Base-by-base conservation (phyloP, 139 green algal genomes). In the Spirogloea muscicola region DNA sequence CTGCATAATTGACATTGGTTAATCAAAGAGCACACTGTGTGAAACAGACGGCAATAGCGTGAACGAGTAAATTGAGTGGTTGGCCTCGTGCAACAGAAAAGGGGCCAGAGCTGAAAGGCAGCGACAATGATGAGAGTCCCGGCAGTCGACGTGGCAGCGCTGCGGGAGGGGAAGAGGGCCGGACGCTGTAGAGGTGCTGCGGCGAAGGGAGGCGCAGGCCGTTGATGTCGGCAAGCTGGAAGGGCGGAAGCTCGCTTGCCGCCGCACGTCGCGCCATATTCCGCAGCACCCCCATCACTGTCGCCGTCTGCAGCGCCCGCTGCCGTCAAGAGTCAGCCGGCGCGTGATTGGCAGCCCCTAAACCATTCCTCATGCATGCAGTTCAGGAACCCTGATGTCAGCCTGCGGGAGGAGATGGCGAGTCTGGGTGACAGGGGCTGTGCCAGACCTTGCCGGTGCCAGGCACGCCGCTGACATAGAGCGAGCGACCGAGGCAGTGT, bases 401-500 rank as follows among this genome's bases (percentile, higher is more conserved):
- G n/a, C n/a, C n/a, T n/a, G n/a, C n/a, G n/a, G n/a, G n/a, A 10
- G n/a, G n/a, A n/a, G n/a, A n/a, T n/a, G n/a, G n/a, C n/a, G n/a
- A n/a, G n/a, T n/a, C n/a, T n/a, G n/a, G n/a, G n/a, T n/a, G n/a
- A n/a, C n/a, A n/a, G n/a, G n/a, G n/a, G 5, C 51, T 10, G 13
- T 25, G 6, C 9, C 55, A 55, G 33, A 77, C 69, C 69, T 98
- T 97, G 75, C 94, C 94, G 0, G 94, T 98, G 41, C 94, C 94
- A 0, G 94, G 94, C 59, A 98, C 93, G 16, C 94, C 94, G 40
- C 84, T 92, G 48, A 98, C 88, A 82, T 98, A 98, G 67, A 97
- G 80, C 72, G 86, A 97, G 52, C 58, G 61, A 6, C 90, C 1
- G 52, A 42, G 38, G n/a, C 27, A 58, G 60, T 67, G 85, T 85